Evolutionary conservation across 805 yeast genomes (phyloP).

Genomic region (Yamadazyma phyllophila): DNA sequence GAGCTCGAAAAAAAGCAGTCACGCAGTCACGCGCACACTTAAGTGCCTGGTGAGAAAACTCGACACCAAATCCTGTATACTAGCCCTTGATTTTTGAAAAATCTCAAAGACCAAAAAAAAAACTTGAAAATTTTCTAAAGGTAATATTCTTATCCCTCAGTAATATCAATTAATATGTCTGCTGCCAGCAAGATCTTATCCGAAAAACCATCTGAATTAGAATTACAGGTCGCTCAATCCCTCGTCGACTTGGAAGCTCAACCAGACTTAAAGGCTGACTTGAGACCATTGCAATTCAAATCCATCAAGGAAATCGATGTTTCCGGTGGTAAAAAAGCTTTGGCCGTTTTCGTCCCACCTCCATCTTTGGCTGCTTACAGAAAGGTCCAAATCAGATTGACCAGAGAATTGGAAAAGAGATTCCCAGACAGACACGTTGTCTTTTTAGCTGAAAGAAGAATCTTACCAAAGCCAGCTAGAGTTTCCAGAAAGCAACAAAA

Average conservation of each 20-base stretch:
- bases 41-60: not conserved
- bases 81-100: no score
- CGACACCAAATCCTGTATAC: not conserved
- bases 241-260: conserved; percentile 94
- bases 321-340: conserved; percentile 97
- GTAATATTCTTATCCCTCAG: conserved; percentile 7
- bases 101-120: conserved; percentile 8
- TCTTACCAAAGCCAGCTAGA: conserved; percentile 98
- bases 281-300: conserved; percentile 98
- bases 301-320: conserved; percentile 98
- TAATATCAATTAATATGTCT: conserved; percentile 61
- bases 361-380: conserved; percentile 91
- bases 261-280: conserved; percentile 94
- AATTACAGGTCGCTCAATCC: conserved; percentile 99
- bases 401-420: conserved; percentile 99
- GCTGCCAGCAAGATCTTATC: conserved; percentile 95
- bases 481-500: conserved; percentile 90
- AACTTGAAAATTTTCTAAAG: conserved; percentile 13
- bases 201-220: conserved; percentile 96
- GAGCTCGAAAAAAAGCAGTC: conserved; percentile 12
- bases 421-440: conserved; percentile 99
- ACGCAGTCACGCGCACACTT: conserved; percentile 12
- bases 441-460: conserved; percentile 99
- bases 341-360: conserved; percentile 97
- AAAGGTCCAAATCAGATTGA: conserved; percentile 94